Percentiles rank a stretch among this genome's conserved stretches.
These are phyloP conservation scores for Bipolaris cookei DNA, from an alignment of 2,329 filamentous ascomycete genomes.

Conservation along the genomic window DNA sequence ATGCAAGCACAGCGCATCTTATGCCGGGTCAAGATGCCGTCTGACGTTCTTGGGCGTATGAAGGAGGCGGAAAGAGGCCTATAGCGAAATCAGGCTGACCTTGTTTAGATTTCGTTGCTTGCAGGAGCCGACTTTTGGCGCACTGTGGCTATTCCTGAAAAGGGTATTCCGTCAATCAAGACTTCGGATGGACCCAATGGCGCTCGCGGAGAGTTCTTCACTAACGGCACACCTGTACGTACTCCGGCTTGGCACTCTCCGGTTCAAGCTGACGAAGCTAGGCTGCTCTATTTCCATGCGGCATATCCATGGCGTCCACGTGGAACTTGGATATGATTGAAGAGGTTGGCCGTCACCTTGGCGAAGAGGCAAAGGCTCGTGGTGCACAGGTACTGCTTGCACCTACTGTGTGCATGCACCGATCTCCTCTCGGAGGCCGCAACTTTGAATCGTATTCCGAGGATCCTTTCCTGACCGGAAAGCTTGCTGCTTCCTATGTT, in stretches of 20 bases:
- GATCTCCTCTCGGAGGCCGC: constrained; percentile 80
- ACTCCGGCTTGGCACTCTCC: constrained; percentile 21
- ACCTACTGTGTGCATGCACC: constrained; percentile 81
- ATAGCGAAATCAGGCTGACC: constrained; percentile 29
- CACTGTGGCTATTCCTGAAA: constrained; percentile 64
- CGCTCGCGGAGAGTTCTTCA: constrained; percentile 72
- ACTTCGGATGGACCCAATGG: constrained; percentile 74
- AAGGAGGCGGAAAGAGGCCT: constrained; percentile 12
- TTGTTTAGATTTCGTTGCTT: constrained; percentile 45
- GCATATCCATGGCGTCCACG: constrained; percentile 77
- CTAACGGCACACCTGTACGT: constrained; percentile 53
- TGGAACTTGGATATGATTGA: constrained; percentile 76
- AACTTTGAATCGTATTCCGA: constrained; percentile 90
- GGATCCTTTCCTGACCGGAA: constrained; percentile 78
- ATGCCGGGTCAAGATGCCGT: constrained; percentile 12
- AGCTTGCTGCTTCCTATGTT: constrained; percentile 73
- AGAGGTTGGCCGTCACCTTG: constrained; percentile 73
- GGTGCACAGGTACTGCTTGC: constrained; percentile 76
- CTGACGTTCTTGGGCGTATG: constrained; percentile 17
- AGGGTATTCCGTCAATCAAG: constrained; percentile 68
- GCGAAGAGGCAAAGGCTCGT: constrained; percentile 73
- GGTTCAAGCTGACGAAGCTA: constrained; percentile 45
- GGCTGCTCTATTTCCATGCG: constrained; percentile 80
- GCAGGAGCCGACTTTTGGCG: constrained; percentile 73
- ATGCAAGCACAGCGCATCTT: neutral